Evolutionary conservation across 83 land plant species (phyloP), one percentile per base, ranked within the genome.

Genomic region (Picea mariana): DNA sequence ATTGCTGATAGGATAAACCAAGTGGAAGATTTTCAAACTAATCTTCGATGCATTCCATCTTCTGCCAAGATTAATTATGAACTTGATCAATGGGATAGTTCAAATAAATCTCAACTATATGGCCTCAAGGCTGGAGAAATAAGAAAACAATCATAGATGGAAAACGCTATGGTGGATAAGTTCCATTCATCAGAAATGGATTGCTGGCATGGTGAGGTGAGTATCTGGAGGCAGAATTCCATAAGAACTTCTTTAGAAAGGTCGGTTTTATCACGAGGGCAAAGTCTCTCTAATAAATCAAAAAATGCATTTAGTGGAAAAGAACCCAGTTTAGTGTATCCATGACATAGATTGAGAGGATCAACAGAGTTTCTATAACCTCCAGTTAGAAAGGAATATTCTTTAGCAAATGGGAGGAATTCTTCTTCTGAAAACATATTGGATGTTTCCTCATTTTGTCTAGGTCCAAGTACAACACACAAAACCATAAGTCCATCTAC

Each of bases 401-500:
- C 83, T 65, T 47, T 65, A 82, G 81, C 81, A 83, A 11, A 38
- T n/a, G 77, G 13, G 4, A 44, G 47, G 21, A 44, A 73, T 16
- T 80, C 78, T 16, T 62, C 81, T 79, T 76, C 71, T 1, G 15
- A 79, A 78, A 82, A 79, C 64, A 63, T 82, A 52, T 75, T 84
- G 75, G 8, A 63, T 47, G 84, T 72, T 85, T 67, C 58, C 72
- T 44, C 78, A 38, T 77, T 42, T 44, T 55, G 59, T 78, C 77
- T 79, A 6, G 81, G 68, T 16, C 60, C 16, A 59, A 55, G 71
- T 17, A 84, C 79, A 58, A 59, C 24, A 52, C 17, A 18, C 0
- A 90, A 87, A 82, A 86, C 79, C 60, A 79, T 61, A 85, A 92
- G 91, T 82, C 91, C 95, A 31, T 90, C 89, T 18, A 84, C 83